phyloP scores from a whole-genome alignment of 768 basidiomycete genomes.

The Podaxis sp. region DNA sequence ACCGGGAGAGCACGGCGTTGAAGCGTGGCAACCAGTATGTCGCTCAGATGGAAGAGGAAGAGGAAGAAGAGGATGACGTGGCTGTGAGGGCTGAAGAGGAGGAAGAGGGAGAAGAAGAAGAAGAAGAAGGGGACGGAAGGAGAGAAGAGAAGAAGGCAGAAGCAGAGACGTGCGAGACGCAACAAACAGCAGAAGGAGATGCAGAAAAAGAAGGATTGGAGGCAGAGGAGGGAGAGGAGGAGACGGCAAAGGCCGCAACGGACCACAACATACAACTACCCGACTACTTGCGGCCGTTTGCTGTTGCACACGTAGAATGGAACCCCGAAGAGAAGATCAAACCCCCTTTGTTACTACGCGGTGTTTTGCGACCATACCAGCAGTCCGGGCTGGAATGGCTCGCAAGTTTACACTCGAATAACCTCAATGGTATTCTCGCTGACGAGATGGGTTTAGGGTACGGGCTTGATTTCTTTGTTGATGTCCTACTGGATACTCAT shows the following conservation, averaged over 20 bases:
- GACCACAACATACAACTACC: conserved; percentile 33
- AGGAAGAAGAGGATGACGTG: conserved; percentile 32
- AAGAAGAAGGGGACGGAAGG: conserved; percentile 25
- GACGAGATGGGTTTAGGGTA: conserved; percentile 97
- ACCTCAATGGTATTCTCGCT: conserved; percentile 80
- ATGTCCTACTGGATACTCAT: not conserved
- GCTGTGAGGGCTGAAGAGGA: conserved; percentile 10
- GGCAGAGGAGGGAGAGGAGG: conserved; percentile 11
- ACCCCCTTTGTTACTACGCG: conserved; percentile 77
- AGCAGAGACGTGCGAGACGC: conserved; percentile 2
- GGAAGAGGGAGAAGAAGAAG: conserved; percentile 29
- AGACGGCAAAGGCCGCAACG: conserved; percentile 1
- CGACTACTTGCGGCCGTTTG: conserved; percentile 64
- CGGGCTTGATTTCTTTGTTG: conserved; percentile 19
- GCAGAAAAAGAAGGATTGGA: conserved; percentile 7
- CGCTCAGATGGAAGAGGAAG: conserved; percentile 22
- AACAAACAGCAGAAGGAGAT: not conserved
- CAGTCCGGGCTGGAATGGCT: conserved; percentile 94
- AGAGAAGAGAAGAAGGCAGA: conserved; percentile 28
- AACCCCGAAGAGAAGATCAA: conserved; percentile 53
- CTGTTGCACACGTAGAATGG: conserved; percentile 73
- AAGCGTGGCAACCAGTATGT: conserved; percentile 1
- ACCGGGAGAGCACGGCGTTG: not conserved
- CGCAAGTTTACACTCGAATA: conserved; percentile 78
- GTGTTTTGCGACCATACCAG: conserved; percentile 89